Conservation (phyloP, 1,284 basidiomycete genomes). For the Microbotryum scabiosae region DNA sequence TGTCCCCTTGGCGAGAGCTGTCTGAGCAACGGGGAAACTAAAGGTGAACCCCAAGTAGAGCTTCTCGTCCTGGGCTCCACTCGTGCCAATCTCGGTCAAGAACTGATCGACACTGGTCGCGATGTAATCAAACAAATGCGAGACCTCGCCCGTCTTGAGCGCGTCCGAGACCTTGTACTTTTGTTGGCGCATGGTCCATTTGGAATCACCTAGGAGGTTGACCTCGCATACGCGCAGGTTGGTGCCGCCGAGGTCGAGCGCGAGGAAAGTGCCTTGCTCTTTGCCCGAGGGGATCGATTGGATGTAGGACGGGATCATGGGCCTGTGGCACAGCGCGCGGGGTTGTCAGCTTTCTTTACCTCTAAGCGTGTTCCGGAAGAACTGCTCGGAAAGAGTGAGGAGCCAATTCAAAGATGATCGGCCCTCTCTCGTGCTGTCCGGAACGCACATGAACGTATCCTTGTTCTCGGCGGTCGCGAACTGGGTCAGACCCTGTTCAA, state of each 20-base stretch:
- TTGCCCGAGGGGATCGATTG: constrained; percentile 80
- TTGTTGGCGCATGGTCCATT: constrained; percentile 79
- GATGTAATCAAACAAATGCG: constrained; percentile 82
- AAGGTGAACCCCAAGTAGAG: constrained; percentile 87
- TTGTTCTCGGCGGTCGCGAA: constrained; percentile 24
- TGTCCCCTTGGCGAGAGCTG: constrained; percentile 77
- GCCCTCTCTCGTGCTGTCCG: not conserved
- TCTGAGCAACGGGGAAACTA: constrained; percentile 95
- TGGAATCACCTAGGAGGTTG: constrained; percentile 73
- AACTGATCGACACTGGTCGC: constrained; percentile 93
- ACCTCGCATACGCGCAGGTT: constrained; percentile 75
- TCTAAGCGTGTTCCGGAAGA: not conserved
- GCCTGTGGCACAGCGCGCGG: constrained; percentile 35
- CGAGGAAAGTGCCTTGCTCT: constrained; percentile 85
- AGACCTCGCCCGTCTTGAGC: constrained; percentile 80
- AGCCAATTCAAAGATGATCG: not conserved
- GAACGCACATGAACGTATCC: constrained; percentile 32
- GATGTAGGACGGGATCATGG: constrained; percentile 63
- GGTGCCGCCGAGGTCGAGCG: constrained; percentile 87
- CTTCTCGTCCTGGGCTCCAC: constrained; percentile 44
- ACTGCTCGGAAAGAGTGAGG: not conserved
- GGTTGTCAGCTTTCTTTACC: constrained; percentile 47
- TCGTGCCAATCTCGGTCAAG: constrained; percentile 58
- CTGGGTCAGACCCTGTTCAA: constrained; percentile 50
- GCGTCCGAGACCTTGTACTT: constrained; percentile 87